A percentile compares a stretch with the other conserved stretches of the same genome.
phyloP scores from a whole-genome alignment of 176 grass and related monocot genomes.

The Phoenix dactylifera region DNA sequence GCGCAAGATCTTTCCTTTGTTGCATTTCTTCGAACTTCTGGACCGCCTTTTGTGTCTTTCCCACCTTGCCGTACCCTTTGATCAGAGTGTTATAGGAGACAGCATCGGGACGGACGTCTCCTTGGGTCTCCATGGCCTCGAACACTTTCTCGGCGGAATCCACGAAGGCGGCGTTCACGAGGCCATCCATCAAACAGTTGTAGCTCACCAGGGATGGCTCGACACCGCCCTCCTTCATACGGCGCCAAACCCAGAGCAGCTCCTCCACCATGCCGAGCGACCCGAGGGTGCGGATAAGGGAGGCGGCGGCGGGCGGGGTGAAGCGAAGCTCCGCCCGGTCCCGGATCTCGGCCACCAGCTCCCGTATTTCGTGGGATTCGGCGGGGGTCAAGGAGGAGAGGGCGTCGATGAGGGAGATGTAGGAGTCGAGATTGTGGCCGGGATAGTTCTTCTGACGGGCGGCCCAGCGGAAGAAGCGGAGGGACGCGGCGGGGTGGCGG shows the following conservation, averaged over 20 bases:
- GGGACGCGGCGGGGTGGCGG: constrained; percentile 31
- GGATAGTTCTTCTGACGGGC: constrained; percentile 32
- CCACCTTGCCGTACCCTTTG: constrained; percentile 58
- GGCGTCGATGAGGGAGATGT: constrained; percentile 55
- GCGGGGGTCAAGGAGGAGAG: constrained; percentile 30
- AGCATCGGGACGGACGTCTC: constrained; percentile 31
- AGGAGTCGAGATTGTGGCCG: constrained; percentile 42
- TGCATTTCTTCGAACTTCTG: constrained; percentile 36
- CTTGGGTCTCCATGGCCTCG: constrained; percentile 53
- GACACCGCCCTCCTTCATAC: constrained; percentile 44
- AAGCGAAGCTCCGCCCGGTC: constrained; percentile 22
- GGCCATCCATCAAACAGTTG: constrained; percentile 82
- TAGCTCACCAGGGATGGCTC: constrained; percentile 64
- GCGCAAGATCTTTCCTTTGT: constrained; percentile 24
- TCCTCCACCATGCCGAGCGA: constrained; percentile 60
- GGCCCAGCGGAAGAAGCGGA: constrained; percentile 64
- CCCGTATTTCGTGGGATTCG: neutral
- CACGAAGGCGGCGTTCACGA: constrained; percentile 55
- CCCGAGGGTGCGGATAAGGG: constrained; percentile 55
- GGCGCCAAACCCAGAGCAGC: constrained; percentile 57
- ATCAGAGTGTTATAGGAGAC: constrained; percentile 78
- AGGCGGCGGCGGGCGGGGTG: constrained; percentile 32
- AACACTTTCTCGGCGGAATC: constrained; percentile 81
- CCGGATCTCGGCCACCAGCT: constrained; percentile 48
- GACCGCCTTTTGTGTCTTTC: constrained; percentile 43